Evolutionary conservation across 306 rosid species (phyloP).

Genomic region (Vicia villosa): DNA sequence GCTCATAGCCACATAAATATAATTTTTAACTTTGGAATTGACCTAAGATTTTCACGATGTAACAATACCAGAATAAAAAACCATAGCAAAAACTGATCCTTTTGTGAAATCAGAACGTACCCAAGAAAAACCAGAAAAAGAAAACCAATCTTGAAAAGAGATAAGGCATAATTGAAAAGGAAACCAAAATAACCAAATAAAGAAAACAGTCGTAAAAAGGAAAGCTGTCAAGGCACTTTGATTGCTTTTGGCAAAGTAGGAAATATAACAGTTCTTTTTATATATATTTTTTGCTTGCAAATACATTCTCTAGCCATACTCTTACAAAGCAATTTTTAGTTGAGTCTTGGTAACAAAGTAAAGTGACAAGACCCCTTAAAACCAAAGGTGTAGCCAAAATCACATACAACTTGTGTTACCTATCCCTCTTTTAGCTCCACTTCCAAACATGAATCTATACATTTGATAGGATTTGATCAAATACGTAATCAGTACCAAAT

Average conservation of each 20-base stretch:
- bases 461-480: too few relatives aligned
- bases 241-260: conserved; percentile 49
- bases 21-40: background rate
- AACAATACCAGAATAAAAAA: background rate
- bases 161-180: conserved; percentile 31
- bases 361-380: conserved; percentile 42
- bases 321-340: conserved; percentile 30
- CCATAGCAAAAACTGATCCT: background rate
- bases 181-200: conserved; percentile 33
- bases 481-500: too few relatives aligned
- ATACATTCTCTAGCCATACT: conserved; percentile 44
- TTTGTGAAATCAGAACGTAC: background rate
- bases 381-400: conserved; percentile 47
- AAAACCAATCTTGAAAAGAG: conserved; percentile 27
- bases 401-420: conserved; percentile 29
- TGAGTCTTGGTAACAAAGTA: conserved; percentile 38
- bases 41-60: background rate
- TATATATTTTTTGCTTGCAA: conserved; percentile 33
- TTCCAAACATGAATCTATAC: background rate
- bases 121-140: conserved; percentile 15
- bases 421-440: conserved; percentile 8
- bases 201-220: conserved; percentile 41
- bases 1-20: background rate
- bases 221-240: conserved; percentile 55
- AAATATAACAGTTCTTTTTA: conserved; percentile 33